Base-by-base conservation (phyloP, 306 rosid species). In the Cicer pinnatifidum region DNA sequence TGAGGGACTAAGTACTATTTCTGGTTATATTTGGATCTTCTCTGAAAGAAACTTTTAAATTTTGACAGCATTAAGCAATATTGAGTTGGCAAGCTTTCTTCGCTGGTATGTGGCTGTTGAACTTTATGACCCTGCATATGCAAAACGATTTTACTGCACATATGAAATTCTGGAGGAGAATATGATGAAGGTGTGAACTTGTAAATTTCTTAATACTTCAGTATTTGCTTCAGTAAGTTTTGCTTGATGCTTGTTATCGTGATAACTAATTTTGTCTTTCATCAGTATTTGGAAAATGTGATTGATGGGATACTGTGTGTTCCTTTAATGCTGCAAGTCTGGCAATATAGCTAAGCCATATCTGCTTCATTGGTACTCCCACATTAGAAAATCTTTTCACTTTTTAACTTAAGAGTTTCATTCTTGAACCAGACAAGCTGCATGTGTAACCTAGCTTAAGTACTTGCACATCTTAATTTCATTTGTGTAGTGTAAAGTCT, bases 71-170 rank as follows among this genome's bases (percentile, higher is more conserved):
- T 81, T 88, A 72, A 11, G 86, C 79, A 94, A 91, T 78, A 94
- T 89, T 77, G 97, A 91, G 84, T 82, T 94, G 71, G 99, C 99
- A 78, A 94, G 99, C 90, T 94, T 94, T 86, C 96, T 94, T 76
- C 99, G 99, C 85, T 94, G 97, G 99, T 94, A 86, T 72, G 96
- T 94, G 76, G 95, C 99, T 60, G 97, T 90, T 75, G 99, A 94
- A 82, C 95, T 94, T 76, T 89, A 87, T 73, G 99, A 94, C 82
- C 99, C 97, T 54, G 86, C 91, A 69, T 89, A 90, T 78, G 99
- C 99, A 69, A 94, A 88, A 79, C 89, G 99, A 73, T 94, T 89
- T 85, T 94, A 91, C 77, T 87, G 86, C 87, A 91, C 99, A 45
- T 85, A 85, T 16, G 99, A 94, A 84, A 80, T 90, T 60, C 84